Conservation (phyloP, 805 yeast species). For the Maudiozyma turicensis region DNA sequence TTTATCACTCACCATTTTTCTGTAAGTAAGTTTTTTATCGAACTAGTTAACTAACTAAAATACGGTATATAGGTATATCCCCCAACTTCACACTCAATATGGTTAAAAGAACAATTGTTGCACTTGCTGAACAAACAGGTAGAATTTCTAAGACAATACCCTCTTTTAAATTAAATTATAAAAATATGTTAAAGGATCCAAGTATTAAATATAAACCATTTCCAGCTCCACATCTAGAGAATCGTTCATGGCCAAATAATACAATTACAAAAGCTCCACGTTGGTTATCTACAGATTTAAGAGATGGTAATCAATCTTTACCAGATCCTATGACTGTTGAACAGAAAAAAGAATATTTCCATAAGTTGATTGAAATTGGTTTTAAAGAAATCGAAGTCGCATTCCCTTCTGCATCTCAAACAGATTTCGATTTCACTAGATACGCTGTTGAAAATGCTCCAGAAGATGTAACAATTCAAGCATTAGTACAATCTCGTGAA, state of each 20-base stretch:
- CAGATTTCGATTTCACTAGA: slow-evolving; percentile 72
- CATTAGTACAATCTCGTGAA: slow-evolving; percentile 66
- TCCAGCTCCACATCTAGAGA: slow-evolving; percentile 41
- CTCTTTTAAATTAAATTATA: slow-evolving; percentile 29
- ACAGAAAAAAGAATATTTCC: slow-evolving; percentile 65
- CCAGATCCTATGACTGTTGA: slow-evolving; percentile 81
- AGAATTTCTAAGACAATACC: slow-evolving; percentile 18
- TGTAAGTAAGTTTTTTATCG: too few species aligned
- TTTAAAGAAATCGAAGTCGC: slow-evolving; percentile 80
- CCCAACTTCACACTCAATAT: slow-evolving; percentile 1
- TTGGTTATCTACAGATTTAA: slow-evolving; percentile 74
- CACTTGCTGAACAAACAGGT: slow-evolving; percentile 14
- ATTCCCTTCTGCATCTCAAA: slow-evolving; percentile 72
- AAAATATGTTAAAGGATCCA: slow-evolving; percentile 59
- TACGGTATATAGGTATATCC: neutral
- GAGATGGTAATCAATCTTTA: slow-evolving; percentile 78
- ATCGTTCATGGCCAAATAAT: slow-evolving; percentile 63
- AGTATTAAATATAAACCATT: slow-evolving; percentile 52
- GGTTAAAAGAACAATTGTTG: slow-evolving; percentile 13
- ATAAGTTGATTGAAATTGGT: slow-evolving; percentile 60
- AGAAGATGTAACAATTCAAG: slow-evolving; percentile 67
- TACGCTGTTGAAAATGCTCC: slow-evolving; percentile 68
- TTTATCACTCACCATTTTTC: too few species aligned
- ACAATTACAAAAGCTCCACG: slow-evolving; percentile 56
- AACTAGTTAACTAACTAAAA: too few species aligned